Evolutionary conservation across 345 rosid genomes (phyloP).

Genomic region (Iberis pinnata): DNA sequence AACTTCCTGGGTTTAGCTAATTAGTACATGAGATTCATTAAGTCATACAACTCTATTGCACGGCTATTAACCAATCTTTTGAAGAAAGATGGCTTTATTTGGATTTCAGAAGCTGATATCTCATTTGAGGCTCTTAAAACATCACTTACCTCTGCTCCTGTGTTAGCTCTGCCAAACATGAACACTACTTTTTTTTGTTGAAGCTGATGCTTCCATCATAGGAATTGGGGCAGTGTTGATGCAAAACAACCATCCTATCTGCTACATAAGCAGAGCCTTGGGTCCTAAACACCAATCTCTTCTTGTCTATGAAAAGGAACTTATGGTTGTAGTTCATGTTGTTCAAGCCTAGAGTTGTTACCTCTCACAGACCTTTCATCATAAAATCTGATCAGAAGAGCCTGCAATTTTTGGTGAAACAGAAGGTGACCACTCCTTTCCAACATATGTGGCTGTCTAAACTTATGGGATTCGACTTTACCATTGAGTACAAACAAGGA

Average conservation of each 20-base stretch:
- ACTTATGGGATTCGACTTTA: no score
- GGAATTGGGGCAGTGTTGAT: not conserved
- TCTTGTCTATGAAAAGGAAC: no score
- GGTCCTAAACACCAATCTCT: not conserved
- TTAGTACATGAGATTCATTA: no score
- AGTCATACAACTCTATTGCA: not conserved
- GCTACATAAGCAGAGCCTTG: not conserved
- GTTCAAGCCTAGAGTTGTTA: no score
- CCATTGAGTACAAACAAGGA: no score
- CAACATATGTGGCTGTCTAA: no score
- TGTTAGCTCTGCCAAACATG: not conserved
- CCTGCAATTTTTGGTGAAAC: no score
- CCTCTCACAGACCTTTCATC: no score
- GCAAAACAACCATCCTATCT: not conserved
- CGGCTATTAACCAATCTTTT: not conserved
- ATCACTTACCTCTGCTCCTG: not conserved
- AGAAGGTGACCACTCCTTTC: no score
- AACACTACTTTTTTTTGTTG: not conserved
- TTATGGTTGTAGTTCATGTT: no score
- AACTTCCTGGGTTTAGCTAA: not conserved
- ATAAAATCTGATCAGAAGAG: no score
- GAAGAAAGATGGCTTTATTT: not conserved
- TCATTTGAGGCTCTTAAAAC: not conserved
- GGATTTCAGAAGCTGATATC: not conserved
- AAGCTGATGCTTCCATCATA: not conserved